Conservation (phyloP, 192 early-diverging fungal genomes). For the Entomortierella lignicola region DNA sequence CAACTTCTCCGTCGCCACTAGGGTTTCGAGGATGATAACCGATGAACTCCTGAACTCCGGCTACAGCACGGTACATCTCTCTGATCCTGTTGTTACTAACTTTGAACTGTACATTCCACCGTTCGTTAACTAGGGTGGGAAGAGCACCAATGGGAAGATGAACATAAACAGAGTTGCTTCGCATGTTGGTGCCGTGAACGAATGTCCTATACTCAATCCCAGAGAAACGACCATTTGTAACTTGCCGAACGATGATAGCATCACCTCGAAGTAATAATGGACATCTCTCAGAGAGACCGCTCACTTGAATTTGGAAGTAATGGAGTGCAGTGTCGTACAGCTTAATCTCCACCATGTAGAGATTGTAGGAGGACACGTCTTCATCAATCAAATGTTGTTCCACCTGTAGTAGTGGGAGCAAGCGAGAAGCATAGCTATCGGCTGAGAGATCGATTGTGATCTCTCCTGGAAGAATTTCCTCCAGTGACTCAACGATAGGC, state of each 20-base stretch:
- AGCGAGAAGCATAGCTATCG: slow-evolving; percentile 34
- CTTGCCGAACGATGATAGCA: slow-evolving; percentile 35
- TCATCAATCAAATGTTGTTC: slow-evolving; percentile 40
- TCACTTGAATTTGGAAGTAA: slow-evolving; percentile 52
- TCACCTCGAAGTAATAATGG: slow-evolving; percentile 47
- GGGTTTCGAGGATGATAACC: slow-evolving; percentile 51
- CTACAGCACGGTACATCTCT: slow-evolving; percentile 48
- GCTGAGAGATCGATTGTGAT: slow-evolving; percentile 48
- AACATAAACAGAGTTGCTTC: slow-evolving; percentile 46
- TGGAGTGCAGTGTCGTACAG: slow-evolving; percentile 23
- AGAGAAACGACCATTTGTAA: slow-evolving; percentile 28
- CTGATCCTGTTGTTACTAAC: slow-evolving; percentile 38
- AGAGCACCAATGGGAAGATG: slow-evolving; percentile 43
- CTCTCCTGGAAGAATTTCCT: slow-evolving; percentile 42
- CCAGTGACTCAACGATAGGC: slow-evolving; percentile 27
- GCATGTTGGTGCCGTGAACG: slow-evolving; percentile 49
- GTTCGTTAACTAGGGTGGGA: slow-evolving; percentile 36
- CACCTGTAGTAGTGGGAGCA: slow-evolving; percentile 41
- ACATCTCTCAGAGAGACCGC: slow-evolving; percentile 41
- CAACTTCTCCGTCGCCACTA: slow-evolving; percentile 15
- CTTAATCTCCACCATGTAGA: slow-evolving; percentile 41
- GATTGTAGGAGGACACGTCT: slow-evolving; percentile 47
- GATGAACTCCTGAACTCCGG: slow-evolving; percentile 49
- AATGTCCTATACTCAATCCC: slow-evolving; percentile 42
- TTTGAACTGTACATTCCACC: slow-evolving; percentile 52